Evolutionary conservation across 495 filamentous ascomycete genomes (phyloP), one percentile per base, ranked within the genome.

Genomic region (Penicillium antarcticum): DNA sequence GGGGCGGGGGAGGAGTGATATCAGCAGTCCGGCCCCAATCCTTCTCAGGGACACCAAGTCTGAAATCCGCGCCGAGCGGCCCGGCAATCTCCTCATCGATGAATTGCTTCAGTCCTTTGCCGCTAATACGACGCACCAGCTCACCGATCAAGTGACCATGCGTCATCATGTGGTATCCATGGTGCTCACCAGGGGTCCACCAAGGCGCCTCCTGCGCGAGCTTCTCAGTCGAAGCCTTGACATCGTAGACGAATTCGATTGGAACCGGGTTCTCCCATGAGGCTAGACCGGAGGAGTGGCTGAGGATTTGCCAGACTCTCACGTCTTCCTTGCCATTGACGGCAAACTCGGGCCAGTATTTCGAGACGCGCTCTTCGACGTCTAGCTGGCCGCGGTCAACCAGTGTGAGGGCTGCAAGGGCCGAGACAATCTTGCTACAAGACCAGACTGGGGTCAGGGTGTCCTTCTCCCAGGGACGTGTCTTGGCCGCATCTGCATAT

Each of bases 281-380:
- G 0, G 71, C 53, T 1, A 74, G 26, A 1, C 67, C 70, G 3
- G 74, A 60, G 0, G 65, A 59, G 45, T 78, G 74, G 49, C 62
- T 65, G 16, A 78, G 60, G 13, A 76, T 14, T 49, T 78, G 75
- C 4, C 62, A 63, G 1, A 78, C 69, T 24, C 64, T 59, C 19
- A 76, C 51, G 13, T 65, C 57, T 23, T 72, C 65, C 18, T 75
- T 74, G n/a, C 71, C 72, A 32, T 70, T 66, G 29, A 51, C 64
- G 24, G 57, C 62, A 41, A 78, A 76, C 24, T 75, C 75, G 1
- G 75, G 74, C 75, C 75, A 78, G 60, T 75, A 72, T 11, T 58
- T 70, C 2, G 66, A 53, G 0, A 75, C 70, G 6, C 66, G 65
- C 23, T 65, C 74, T 29, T 72, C 42, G 1, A 58, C 57, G 43